phyloP scores from a whole-genome alignment of 2,329 filamentous ascomycete genomes.

The Exophiala aquamarina region DNA sequence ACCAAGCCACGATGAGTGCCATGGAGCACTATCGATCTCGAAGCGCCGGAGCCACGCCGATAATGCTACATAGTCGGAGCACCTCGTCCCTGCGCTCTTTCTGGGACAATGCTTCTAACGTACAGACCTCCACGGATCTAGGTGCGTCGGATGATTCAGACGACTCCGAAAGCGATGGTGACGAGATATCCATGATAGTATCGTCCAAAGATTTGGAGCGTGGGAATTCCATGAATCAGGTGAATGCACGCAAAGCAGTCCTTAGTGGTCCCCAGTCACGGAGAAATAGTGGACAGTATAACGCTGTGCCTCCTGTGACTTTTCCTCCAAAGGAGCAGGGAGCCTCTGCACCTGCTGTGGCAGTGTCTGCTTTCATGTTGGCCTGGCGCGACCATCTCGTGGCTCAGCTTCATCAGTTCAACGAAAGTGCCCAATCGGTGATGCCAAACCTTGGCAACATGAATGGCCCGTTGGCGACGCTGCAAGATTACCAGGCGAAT shows the following conservation, averaged over 20 bases:
- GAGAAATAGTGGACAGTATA: constrained; percentile 22
- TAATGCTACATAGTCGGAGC: constrained; percentile 61
- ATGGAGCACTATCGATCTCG: constrained; percentile 65
- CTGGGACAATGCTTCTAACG: constrained; percentile 57
- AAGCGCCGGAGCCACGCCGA: constrained; percentile 60
- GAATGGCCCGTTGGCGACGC: constrained; percentile 57
- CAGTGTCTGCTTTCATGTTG: constrained; percentile 62
- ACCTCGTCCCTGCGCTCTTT: constrained; percentile 66
- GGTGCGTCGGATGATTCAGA: constrained; percentile 46
- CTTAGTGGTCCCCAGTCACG: constrained; percentile 16
- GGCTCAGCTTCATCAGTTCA: constrained; percentile 73
- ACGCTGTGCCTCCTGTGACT: background rate
- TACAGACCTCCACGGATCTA: constrained; percentile 39
- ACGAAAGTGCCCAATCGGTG: constrained; percentile 67
- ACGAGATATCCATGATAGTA: constrained; percentile 13
- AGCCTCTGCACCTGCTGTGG: constrained; percentile 4
- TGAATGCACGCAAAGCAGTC: background rate
- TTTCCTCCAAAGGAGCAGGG: constrained; percentile 40
- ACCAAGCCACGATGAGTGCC: constrained; percentile 62
- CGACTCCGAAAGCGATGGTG: constrained; percentile 34
- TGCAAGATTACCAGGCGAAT: constrained; percentile 73
- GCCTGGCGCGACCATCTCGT: constrained; percentile 73
- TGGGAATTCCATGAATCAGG: constrained; percentile 1
- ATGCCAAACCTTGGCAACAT: constrained; percentile 61
- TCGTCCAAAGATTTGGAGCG: constrained; percentile 10